Percentiles rank a stretch among this genome's conserved stretches.
Evolutionary conservation across 2,329 filamentous ascomycete species (phyloP).

Genomic region (Elsinoe necatrix): DNA sequence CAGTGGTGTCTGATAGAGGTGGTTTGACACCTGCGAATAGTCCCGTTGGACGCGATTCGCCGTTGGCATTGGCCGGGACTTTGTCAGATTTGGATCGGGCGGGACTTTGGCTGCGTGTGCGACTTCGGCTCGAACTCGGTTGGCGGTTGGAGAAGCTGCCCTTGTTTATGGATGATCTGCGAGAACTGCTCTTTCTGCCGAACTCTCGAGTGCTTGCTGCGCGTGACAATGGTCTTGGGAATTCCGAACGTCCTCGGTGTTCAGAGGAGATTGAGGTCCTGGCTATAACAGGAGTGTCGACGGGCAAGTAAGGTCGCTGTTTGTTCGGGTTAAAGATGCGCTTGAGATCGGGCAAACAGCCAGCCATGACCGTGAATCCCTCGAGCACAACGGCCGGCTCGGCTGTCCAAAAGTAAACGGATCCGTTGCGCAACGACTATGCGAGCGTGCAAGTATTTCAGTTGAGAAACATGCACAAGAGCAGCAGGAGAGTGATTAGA

Average conservation of each 20-base stretch:
- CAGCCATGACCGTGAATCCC: slow-evolving; percentile 5
- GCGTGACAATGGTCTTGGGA: background rate
- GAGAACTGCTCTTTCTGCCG: background rate
- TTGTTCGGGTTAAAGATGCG: slow-evolving; percentile 13
- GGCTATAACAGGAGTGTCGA: background rate
- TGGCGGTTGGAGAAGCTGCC: background rate
- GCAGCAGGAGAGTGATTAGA: background rate
- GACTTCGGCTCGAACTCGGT: slow-evolving; percentile 7
- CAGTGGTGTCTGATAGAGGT: background rate
- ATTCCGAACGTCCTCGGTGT: background rate
- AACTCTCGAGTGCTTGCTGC: slow-evolving; percentile 4
- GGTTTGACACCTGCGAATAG: slow-evolving; percentile 13
- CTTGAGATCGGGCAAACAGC: slow-evolving; percentile 11
- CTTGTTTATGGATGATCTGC: slow-evolving; percentile 6
- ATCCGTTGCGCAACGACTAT: background rate
- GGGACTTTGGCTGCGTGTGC: background rate
- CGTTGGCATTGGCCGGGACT: background rate
- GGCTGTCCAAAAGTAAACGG: background rate
- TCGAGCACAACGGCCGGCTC: background rate
- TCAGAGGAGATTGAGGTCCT: slow-evolving; percentile 9
- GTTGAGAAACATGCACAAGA: background rate
- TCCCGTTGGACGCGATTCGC: slow-evolving; percentile 12
- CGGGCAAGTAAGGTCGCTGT: slow-evolving; percentile 11
- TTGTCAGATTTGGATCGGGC: slow-evolving; percentile 4
- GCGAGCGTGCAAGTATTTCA: background rate